A percentile compares a stretch with the other conserved stretches of the same genome.
Conservation (phyloP, 2,329 filamentous ascomycete genomes). For the Paradendryphiella salina region DNA sequence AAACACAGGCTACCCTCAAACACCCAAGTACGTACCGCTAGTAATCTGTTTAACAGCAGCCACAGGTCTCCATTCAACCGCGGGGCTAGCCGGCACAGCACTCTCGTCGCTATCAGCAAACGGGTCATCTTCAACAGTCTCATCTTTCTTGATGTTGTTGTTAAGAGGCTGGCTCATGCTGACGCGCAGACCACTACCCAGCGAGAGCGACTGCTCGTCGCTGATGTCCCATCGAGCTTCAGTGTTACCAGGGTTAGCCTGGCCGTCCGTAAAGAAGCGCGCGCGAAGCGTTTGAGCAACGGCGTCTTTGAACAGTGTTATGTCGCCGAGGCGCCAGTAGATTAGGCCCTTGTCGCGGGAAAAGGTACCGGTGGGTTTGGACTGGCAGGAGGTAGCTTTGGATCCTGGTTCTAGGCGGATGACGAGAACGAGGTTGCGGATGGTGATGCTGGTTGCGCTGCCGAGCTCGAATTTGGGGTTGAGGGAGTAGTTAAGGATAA, state of each 20-base stretch:
- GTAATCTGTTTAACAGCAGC: conserved; percentile 43
- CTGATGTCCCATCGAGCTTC: conserved; percentile 80
- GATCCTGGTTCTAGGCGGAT: conserved; percentile 68
- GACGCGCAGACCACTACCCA: conserved; percentile 67
- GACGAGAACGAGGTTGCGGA: conserved; percentile 76
- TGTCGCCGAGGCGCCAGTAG: conserved; percentile 78
- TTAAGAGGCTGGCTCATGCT: conserved; percentile 39
- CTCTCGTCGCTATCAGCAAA: conserved; percentile 67
- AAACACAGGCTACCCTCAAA: conserved; percentile 15
- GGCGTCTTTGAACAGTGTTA: conserved; percentile 64
- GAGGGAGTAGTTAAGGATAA: conserved; percentile 80
- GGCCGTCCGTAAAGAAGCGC: conserved; percentile 73
- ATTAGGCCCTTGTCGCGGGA: conserved; percentile 74
- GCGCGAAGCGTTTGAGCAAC: conserved; percentile 76
- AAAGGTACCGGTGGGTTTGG: conserved; percentile 79
- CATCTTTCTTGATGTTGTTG: conserved; percentile 46
- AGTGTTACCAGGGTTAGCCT: conserved; percentile 72
- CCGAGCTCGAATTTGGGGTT: conserved; percentile 67
- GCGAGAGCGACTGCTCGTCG: conserved; percentile 52
- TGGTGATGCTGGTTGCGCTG: conserved; percentile 53
- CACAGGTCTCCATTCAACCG: conserved; percentile 41
- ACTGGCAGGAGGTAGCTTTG: conserved; percentile 68
- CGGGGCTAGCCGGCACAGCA: conserved; percentile 28
- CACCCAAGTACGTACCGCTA: conserved; percentile 46
- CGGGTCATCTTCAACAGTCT: conserved; percentile 60